A percentile compares a stretch with the other conserved stretches of the same genome.
Conservation (phyloP, 2,329 filamentous ascomycete genomes). For the Thelonectria blattea region DNA sequence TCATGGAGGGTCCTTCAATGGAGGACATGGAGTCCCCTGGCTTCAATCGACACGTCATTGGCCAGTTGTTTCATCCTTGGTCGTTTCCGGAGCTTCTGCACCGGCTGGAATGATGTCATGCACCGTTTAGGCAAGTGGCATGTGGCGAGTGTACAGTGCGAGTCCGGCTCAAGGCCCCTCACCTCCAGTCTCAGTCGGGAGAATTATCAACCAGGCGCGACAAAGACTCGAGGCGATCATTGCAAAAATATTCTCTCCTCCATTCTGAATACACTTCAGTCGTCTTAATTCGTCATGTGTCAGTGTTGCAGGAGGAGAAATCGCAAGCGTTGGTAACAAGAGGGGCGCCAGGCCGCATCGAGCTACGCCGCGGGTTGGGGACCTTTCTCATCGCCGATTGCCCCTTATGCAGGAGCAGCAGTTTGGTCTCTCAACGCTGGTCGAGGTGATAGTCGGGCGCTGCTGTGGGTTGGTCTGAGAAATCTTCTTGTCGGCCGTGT, state of each 20-base stretch:
- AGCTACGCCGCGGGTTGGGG: conserved; percentile 4
- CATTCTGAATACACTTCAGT: background rate
- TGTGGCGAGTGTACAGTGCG: conserved; percentile 32
- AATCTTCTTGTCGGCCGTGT: too few species aligned
- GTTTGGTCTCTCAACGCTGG: background rate
- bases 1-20: background rate
- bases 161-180: too few species aligned
- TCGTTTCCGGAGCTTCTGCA: conserved; percentile 24
- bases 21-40: background rate
- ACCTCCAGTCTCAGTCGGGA: background rate
- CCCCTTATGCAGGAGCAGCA: conserved; percentile 26
- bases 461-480: too few species aligned
- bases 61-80: background rate
- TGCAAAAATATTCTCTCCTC: background rate
- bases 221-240: background rate
- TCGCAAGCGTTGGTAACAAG: background rate
- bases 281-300: background rate
- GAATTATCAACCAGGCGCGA: background rate
- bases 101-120: conserved; percentile 35
- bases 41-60: background rate
- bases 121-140: background rate
- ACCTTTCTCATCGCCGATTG: conserved; percentile 33
- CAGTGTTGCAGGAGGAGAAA: conserved; percentile 2
- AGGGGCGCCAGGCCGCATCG: conserved; percentile 9
- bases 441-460: background rate